phyloP scores from a whole-genome alignment of 2,329 filamentous ascomycete species.

The Cordyceps cicadae region DNA sequence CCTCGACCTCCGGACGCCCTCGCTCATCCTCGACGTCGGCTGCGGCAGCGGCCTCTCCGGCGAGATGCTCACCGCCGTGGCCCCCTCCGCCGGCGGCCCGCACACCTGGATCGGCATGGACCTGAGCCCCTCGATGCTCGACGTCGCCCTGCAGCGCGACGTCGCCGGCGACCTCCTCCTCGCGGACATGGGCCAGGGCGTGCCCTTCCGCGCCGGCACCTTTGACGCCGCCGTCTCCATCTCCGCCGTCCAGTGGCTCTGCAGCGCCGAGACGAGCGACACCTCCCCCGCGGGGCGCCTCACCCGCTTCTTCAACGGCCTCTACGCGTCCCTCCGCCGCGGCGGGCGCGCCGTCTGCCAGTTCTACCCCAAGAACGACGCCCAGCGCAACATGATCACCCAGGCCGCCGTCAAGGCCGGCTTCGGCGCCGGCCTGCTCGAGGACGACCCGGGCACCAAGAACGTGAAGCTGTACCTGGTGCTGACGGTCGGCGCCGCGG shows the following conservation, averaged over 20 bases:
- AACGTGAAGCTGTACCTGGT: constrained; percentile 95
- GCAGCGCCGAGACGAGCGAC: constrained; percentile 85
- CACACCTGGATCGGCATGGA: constrained; percentile 99
- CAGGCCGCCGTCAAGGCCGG: constrained; percentile 85
- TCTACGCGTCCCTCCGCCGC: constrained; percentile 75
- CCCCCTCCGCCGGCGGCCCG: constrained; percentile 65
- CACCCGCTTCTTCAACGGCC: constrained; percentile 79
- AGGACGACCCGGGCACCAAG: constrained; percentile 95
- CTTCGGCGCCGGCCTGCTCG: constrained; percentile 87
- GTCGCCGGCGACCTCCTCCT: constrained; percentile 91
- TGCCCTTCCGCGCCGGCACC: constrained; percentile 83
- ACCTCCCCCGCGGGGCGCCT: constrained; percentile 72
- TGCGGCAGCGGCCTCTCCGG: constrained; percentile 92
- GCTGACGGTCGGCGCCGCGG: constrained; percentile 68
- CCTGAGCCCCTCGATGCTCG: constrained; percentile 91
- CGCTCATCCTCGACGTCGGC: constrained; percentile 90
- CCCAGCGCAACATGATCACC: constrained; percentile 86
- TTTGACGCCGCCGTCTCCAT: constrained; percentile 97
- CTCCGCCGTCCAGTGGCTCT: constrained; percentile 95
- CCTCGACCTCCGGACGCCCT: constrained; percentile 69
- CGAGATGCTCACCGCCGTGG: constrained; percentile 75
- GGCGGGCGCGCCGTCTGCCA: constrained; percentile 91
- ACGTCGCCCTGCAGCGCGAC: constrained; percentile 82
- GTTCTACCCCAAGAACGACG: constrained; percentile 95
- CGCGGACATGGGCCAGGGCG: constrained; percentile 88